These are phyloP conservation scores for Colletotrichum cuscutae DNA, from an alignment of 2,329 filamentous ascomycete genomes.

Conservation along the genomic window DNA sequence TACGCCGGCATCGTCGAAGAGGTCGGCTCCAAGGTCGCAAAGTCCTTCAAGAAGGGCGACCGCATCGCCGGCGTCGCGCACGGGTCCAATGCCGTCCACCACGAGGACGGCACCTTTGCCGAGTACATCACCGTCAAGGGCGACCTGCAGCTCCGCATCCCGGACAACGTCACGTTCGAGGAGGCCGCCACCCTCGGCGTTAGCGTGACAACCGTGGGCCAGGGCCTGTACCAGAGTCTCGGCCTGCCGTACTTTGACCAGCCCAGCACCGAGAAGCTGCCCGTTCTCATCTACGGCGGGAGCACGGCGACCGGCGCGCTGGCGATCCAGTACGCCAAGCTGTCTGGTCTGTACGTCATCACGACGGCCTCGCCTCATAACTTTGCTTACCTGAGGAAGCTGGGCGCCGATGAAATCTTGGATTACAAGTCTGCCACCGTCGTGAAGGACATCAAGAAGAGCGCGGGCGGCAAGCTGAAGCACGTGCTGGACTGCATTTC, in stretches of 20 bases:
- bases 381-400: background rate
- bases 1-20: constrained; percentile 55
- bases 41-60: constrained; percentile 58
- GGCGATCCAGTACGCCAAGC: background rate
- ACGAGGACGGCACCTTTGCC: constrained; percentile 53
- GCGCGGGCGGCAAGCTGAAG: background rate
- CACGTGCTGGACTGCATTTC: background rate
- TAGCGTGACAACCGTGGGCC: background rate
- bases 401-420: background rate
- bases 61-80: constrained; percentile 51
- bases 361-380: background rate
- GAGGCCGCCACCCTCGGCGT: background rate
- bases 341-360: background rate
- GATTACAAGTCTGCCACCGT: background rate
- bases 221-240: background rate
- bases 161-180: constrained; percentile 52
- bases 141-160: constrained; percentile 53
- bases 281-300: background rate
- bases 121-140: constrained; percentile 51
- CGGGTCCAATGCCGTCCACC: constrained; percentile 7
- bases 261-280: background rate
- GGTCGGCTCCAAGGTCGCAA: constrained; percentile 54
- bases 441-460: background rate
- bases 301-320: background rate
- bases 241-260: background rate